Conservation (phyloP, 2,329 filamentous ascomycete genomes). For the Polytolypa hystricis region DNA sequence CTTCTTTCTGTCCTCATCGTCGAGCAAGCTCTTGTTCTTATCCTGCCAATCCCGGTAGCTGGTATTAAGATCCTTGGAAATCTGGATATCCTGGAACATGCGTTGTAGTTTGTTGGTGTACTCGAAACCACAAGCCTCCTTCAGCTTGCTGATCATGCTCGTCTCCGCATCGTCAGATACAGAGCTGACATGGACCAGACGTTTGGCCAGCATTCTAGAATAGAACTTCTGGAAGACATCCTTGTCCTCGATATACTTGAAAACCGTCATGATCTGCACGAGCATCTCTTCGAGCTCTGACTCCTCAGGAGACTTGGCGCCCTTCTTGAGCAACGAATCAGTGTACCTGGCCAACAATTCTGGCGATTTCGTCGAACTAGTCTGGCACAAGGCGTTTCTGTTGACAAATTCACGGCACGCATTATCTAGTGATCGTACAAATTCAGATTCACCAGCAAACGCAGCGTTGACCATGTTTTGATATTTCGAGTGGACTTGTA, state of each 20-base stretch:
- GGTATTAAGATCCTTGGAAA: slow-evolving; percentile 90
- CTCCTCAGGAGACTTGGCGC: slow-evolving; percentile 79
- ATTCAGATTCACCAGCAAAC: slow-evolving; percentile 92
- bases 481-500: slow-evolving; percentile 91
- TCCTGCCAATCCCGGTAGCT: slow-evolving; percentile 72
- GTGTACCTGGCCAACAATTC: slow-evolving; percentile 93
- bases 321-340: slow-evolving; percentile 80
- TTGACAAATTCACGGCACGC: slow-evolving; percentile 98
- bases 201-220: slow-evolving; percentile 88
- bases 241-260: slow-evolving; percentile 99
- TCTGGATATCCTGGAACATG: slow-evolving; percentile 99
- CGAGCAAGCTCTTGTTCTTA: slow-evolving; percentile 51
- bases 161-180: slow-evolving; percentile 96
- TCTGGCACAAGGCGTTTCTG: slow-evolving; percentile 89
- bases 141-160: slow-evolving; percentile 98
- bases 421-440: slow-evolving; percentile 90
- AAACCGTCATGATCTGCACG: slow-evolving; percentile 94
- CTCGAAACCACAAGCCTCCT: slow-evolving; percentile 96
- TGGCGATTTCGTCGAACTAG: slow-evolving; percentile 84
- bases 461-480: slow-evolving; percentile 81
- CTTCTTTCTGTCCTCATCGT: slow-evolving; percentile 53
- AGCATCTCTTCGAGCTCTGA: slow-evolving; percentile 82
- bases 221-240: slow-evolving; percentile 99
- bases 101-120: slow-evolving; percentile 99
- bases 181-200: slow-evolving; percentile 86